phyloP scores from a whole-genome alignment of 169 alveolate genomes.

The Plasmodium fragile region DNA sequence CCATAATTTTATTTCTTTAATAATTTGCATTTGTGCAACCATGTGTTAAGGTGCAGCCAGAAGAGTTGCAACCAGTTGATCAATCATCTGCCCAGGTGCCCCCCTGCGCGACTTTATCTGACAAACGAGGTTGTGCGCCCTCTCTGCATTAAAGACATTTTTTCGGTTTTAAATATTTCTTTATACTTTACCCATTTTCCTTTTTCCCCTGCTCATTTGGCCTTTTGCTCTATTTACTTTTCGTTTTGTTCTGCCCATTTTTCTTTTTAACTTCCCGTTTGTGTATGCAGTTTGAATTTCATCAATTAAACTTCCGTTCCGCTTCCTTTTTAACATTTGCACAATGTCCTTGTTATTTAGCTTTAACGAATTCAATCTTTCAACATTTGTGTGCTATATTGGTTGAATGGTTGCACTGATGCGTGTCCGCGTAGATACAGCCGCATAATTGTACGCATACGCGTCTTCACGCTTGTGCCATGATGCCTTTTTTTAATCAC shows the following conservation, averaged over 20 bases:
- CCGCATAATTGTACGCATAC: not conserved
- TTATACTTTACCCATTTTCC: not conserved
- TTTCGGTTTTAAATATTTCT: not conserved
- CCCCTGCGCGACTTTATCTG: not conserved
- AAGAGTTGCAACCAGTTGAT: not conserved
- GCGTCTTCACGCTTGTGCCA: not conserved
- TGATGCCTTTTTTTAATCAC: not conserved
- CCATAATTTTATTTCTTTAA: not conserved
- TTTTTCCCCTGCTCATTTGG: not conserved
- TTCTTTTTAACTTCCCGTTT: not conserved
- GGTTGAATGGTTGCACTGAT: not conserved
- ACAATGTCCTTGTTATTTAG: not conserved
- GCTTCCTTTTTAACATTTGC: not conserved
- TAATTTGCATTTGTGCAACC: not conserved
- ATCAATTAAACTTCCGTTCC: not conserved
- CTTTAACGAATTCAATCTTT: not conserved
- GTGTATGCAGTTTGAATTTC: not conserved
- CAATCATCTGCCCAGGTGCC: not conserved
- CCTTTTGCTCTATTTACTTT: not conserved
- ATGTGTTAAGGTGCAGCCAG: not conserved
- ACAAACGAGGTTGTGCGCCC: not conserved
- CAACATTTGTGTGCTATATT: not conserved
- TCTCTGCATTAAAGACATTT: conserved; percentile 9
- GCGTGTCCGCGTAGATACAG: not conserved
- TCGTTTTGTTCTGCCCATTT: not conserved